Evolutionary conservation across 805 yeast genomes (phyloP).

Genomic region (Ascoidea asiatica): DNA sequence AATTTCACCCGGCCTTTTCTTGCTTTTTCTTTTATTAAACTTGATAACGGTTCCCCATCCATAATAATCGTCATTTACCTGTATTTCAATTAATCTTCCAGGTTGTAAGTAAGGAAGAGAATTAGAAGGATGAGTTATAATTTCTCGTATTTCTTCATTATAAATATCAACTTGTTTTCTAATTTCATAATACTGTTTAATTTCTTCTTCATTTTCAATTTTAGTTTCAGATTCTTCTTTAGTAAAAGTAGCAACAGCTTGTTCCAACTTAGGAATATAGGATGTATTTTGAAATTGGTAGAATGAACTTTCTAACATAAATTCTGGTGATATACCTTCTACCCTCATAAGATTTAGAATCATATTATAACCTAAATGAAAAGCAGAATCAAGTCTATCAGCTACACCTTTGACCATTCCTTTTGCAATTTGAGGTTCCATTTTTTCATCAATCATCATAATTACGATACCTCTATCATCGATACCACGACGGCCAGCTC

Average conservation of each 20-base stretch:
- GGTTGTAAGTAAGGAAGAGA: slow-evolving; percentile 72
- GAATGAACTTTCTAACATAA: slow-evolving; percentile 88
- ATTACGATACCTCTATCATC: slow-evolving; percentile 99
- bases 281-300: slow-evolving; percentile 91
- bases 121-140: slow-evolving; percentile 86
- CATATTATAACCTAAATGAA: slow-evolving; percentile 96
- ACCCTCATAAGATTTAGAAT: slow-evolving; percentile 90
- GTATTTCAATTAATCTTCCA: slow-evolving; percentile 71
- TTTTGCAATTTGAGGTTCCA: slow-evolving; percentile 99
- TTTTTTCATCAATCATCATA: slow-evolving; percentile 98
- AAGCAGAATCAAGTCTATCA: slow-evolving; percentile 92
- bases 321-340: slow-evolving; percentile 97
- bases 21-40: slow-evolving; percentile 56
- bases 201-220: slow-evolving; percentile 52
- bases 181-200: slow-evolving; percentile 75
- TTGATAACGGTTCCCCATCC: slow-evolving; percentile 95
- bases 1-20: slow-evolving; percentile 40
- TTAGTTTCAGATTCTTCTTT: slow-evolving; percentile 40
- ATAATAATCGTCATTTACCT: slow-evolving; percentile 36
- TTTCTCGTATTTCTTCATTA: slow-evolving; percentile 61
- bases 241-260: no score
- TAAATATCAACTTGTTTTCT: slow-evolving; percentile 59
- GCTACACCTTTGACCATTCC: slow-evolving; percentile 99
- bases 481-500: slow-evolving; percentile 99
- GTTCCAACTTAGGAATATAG: slow-evolving; percentile 78